Evolutionary conservation across 2,329 filamentous ascomycete genomes (phyloP), one percentile per base, ranked within the genome.

Genomic region (Aspergillus fructus): DNA sequence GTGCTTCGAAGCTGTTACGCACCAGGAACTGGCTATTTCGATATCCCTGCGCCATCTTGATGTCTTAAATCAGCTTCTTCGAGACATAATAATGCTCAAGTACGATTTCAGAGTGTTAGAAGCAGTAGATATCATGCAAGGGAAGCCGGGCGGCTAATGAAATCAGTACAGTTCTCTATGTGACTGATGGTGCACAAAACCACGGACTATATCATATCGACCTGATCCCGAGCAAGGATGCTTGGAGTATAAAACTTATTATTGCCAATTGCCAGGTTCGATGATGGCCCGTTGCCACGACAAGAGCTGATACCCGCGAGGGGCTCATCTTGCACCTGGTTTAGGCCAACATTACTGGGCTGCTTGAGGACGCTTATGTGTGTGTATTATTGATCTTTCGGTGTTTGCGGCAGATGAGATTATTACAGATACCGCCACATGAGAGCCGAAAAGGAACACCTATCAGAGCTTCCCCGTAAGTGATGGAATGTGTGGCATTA

Each of bases 401-500:
- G 7, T 34, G 4, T 41, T 12, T 17, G 12, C 5, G 11, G 15
- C 23, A 19, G 33, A 15, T 39, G 49, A 43, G 34, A 39, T 47
- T 19, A 45, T 45, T 19, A 40, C 19, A 37, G 45, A 41, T 43
- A 55, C 30, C 39, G 37, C 43, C 40, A 42, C 27, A 21, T n/a
- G 19, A 53, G 21, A 19, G 42, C 42, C 39, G 40, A 50, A n/a
- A 50, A 56, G 50, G 58, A 37, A 30, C 17, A 37, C 48, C 30
- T 50, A 52, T 46, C 45, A 49, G 17, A 39, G 34, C 24, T 40
- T 43, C 43, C 9, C 30, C 40, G 34, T 49, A 40, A 37, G 27
- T 21, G 13, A 27, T 24, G 13, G 24, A 33, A n/a, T 19, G 43
- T 49, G 49, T 52, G 49, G 58, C 48, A 57, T 50, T 45, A 55